Evolutionary conservation across 2,329 filamentous ascomycete species (phyloP).

Genomic region (Fusarium nodosum): DNA sequence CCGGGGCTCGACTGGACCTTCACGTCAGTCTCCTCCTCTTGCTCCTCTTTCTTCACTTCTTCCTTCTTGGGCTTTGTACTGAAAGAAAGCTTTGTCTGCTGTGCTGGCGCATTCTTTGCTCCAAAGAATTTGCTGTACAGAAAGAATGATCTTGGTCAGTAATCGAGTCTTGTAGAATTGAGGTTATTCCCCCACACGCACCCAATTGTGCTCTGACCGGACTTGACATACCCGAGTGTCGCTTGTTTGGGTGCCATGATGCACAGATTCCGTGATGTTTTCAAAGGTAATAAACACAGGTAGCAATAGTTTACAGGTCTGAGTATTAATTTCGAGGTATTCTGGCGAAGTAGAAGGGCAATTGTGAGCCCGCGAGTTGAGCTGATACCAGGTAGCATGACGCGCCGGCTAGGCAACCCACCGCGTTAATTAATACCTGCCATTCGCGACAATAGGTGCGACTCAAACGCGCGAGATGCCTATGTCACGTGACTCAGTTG

Average conservation of each 20-base stretch:
- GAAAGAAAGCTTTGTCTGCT: conserved; percentile 86
- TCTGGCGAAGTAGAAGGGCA: conserved; percentile 36
- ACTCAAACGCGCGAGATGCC: conserved; percentile 42
- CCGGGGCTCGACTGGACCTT: conserved; percentile 57
- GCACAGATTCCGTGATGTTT: conserved; percentile 26
- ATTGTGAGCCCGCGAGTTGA: conserved; percentile 39
- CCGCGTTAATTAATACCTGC: conserved; percentile 56
- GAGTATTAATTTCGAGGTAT: conserved; percentile 22
- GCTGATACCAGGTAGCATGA: conserved; percentile 51
- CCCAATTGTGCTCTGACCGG: conserved; percentile 80
- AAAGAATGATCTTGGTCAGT: conserved; percentile 23
- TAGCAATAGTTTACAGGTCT: conserved; percentile 16
- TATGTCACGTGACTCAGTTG: conserved; percentile 46
- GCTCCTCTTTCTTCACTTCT: conserved; percentile 51
- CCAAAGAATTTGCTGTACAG: conserved; percentile 85
- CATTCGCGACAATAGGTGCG: conserved; percentile 39
- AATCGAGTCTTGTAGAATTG: conserved; percentile 3
- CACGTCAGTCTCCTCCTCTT: conserved; percentile 47
- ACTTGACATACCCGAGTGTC: conserved; percentile 88
- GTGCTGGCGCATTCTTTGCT: conserved; percentile 66
- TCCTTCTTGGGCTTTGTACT: conserved; percentile 66
- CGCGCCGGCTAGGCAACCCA: conserved; percentile 56
- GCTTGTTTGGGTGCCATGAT: conserved; percentile 76
- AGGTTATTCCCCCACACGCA: conserved; percentile 59
- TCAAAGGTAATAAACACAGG: conserved; percentile 17